These are phyloP conservation scores for Yamadazyma nakazawae DNA, from an alignment of 805 yeast genomes.

Conservation along the genomic window DNA sequence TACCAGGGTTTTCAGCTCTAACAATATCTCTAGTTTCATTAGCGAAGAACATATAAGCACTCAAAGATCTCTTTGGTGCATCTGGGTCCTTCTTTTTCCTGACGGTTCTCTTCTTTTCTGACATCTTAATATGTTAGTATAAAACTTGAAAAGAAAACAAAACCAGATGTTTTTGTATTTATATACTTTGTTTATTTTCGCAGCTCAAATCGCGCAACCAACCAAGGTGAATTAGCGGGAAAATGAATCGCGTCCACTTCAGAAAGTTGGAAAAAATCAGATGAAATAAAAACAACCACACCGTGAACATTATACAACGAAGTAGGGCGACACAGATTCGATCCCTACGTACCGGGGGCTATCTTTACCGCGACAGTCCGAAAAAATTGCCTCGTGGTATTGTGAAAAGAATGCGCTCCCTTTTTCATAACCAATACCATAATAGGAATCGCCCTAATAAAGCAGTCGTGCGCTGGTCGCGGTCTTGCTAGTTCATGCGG, in stretches of 20 bases:
- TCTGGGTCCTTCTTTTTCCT: constrained; percentile 78
- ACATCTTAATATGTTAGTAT: constrained; percentile 15
- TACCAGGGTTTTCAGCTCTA: constrained; percentile 95
- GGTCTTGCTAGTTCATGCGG: neutral
- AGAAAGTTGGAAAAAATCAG: neutral
- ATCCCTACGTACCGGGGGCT: too few relatives aligned
- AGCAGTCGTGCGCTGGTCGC: neutral
- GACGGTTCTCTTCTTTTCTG: constrained; percentile 42
- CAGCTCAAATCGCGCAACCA: constrained; percentile 1
- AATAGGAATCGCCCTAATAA: neutral
- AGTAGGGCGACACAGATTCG: too few relatives aligned
- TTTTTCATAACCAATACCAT: neutral
- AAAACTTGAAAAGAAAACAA: neutral
- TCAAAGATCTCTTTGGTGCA: constrained; percentile 98
- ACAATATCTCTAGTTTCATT: constrained; percentile 95
- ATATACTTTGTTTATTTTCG: constrained; percentile 6
- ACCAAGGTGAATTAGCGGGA: neutral
- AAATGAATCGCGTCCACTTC: neutral
- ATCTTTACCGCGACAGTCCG: neutral
- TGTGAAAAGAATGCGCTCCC: neutral
- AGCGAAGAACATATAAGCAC: constrained; percentile 99
- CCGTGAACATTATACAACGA: neutral
- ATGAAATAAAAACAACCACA: neutral
- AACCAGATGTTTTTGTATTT: constrained; percentile 2
- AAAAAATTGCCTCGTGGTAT: neutral